A percentile compares a stretch with the other conserved stretches of the same genome.
Evolutionary conservation across 1,139 yeast genomes (phyloP).

Genomic region (Kazachstania sp.): DNA sequence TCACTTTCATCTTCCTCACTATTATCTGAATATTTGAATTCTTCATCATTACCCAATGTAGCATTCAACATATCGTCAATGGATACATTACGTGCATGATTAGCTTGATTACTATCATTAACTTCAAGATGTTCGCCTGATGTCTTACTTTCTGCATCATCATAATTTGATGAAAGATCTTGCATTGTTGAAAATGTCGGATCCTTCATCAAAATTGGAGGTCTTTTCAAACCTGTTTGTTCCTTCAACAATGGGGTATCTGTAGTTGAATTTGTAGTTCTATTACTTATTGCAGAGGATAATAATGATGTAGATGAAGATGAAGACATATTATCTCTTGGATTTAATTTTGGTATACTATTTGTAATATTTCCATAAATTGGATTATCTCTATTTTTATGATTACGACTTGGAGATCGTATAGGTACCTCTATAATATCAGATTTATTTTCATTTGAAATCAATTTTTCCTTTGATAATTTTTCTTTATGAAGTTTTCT

Average conservation of each 20-base stretch:
- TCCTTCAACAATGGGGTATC: not conserved
- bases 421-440: not conserved
- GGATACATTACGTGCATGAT: conserved; percentile 16
- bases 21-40: conserved; percentile 8
- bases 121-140: not conserved
- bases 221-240: not conserved
- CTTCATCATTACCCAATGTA: conserved; percentile 20
- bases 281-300: not conserved
- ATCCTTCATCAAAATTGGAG: not conserved
- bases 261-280: not conserved
- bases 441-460: not conserved
- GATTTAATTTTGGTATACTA: not conserved
- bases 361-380: not conserved
- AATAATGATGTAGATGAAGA: not conserved
- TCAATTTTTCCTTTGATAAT: conserved; percentile 1
- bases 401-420: not conserved
- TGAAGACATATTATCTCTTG: not conserved
- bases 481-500: conserved; percentile 31
- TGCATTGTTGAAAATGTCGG: not conserved
- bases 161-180: not conserved
- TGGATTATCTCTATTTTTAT: not conserved
- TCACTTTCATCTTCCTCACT: not conserved
- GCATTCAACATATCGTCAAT: conserved; percentile 28
- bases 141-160: not conserved
- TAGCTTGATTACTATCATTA: not conserved